A percentile compares a stretch with the other conserved stretches of the same genome.
phyloP scores from a whole-genome alignment of 345 rosid genomes.

The Mallotus nudiflorus region DNA sequence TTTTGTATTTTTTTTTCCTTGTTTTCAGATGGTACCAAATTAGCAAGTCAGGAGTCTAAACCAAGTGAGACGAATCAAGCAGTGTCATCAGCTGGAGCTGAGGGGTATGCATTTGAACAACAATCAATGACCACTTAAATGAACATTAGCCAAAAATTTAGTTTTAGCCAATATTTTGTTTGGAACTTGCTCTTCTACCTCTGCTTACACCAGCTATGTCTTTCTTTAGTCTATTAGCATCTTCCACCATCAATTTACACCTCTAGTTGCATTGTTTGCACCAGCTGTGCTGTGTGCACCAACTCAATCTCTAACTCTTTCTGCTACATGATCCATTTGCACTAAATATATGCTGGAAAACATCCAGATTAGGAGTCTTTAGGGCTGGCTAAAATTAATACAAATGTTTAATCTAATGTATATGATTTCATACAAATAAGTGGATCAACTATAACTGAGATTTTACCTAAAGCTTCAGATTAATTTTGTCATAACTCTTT shows the following conservation, averaged over 20 bases:
- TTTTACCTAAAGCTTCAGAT: not conserved
- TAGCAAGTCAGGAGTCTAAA: constrained; percentile 35
- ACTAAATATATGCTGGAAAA: not conserved
- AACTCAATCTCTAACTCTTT: not conserved
- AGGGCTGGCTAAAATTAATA: not conserved
- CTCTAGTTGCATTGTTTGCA: not conserved
- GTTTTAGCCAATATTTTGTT: too few species aligned
- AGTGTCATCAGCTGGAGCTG: constrained; percentile 47
- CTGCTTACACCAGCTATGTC: not conserved
- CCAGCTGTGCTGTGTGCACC: not conserved
- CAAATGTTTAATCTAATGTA: not conserved
- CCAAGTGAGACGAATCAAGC: constrained; percentile 37
- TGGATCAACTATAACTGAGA: not conserved
- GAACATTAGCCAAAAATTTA: not conserved
- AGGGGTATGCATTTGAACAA: constrained; percentile 50
- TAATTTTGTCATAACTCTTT: not conserved
- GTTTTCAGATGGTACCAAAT: constrained; percentile 61
- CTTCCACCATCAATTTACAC: not conserved
- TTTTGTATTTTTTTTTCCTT: not conserved
- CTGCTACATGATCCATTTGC: not conserved
- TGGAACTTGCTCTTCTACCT: not conserved
- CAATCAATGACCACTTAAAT: constrained; percentile 13
- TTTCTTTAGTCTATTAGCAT: not conserved
- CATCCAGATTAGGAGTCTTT: not conserved
- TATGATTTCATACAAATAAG: not conserved